Conservation (phyloP, 2,329 filamentous ascomycete genomes). For the Westerdykella ornata region DNA sequence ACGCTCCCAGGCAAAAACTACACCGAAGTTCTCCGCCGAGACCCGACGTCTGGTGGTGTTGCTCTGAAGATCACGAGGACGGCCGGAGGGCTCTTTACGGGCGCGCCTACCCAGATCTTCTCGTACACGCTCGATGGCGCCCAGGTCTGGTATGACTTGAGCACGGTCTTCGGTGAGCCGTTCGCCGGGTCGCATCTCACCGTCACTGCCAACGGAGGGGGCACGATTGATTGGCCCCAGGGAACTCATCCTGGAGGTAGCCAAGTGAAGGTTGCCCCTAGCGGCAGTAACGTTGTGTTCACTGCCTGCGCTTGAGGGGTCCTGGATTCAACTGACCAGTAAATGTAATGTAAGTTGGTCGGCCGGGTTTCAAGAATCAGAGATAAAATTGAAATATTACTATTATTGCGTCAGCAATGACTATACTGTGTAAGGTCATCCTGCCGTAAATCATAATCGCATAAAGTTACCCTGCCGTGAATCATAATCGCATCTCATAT, state of each 20-base stretch:
- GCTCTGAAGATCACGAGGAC: constrained; percentile 24
- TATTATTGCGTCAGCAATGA: too few relatives aligned
- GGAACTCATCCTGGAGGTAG: constrained; percentile 20
- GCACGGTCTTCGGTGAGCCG: constrained; percentile 22
- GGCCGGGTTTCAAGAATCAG: too few relatives aligned
- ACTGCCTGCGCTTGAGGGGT: constrained; percentile 12
- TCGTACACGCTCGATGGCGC: constrained; percentile 19
- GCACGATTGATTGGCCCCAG: constrained; percentile 18
- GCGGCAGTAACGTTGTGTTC: constrained; percentile 18
- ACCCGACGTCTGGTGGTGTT: constrained; percentile 18
- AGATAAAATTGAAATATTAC: too few relatives aligned
- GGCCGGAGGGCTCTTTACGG: constrained; percentile 15
- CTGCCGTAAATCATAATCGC: too few relatives aligned
- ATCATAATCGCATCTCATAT: too few relatives aligned
- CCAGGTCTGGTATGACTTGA: constrained; percentile 23
- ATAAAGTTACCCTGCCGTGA: too few relatives aligned
- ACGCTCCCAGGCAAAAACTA: constrained; percentile 12
- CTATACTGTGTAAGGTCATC: too few relatives aligned
- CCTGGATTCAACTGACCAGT: neutral
- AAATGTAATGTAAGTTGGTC: neutral
- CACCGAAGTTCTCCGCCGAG: constrained; percentile 15
- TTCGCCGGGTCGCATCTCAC: constrained; percentile 20
- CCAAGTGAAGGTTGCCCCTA: constrained; percentile 14
- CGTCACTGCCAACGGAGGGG: constrained; percentile 14
- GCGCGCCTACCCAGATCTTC: constrained; percentile 19